Percentiles rank a stretch among this genome's conserved stretches.
These are phyloP conservation scores for Scytalidium sp. DNA, from an alignment of 2,329 filamentous ascomycete species.

Conservation along the genomic window DNA sequence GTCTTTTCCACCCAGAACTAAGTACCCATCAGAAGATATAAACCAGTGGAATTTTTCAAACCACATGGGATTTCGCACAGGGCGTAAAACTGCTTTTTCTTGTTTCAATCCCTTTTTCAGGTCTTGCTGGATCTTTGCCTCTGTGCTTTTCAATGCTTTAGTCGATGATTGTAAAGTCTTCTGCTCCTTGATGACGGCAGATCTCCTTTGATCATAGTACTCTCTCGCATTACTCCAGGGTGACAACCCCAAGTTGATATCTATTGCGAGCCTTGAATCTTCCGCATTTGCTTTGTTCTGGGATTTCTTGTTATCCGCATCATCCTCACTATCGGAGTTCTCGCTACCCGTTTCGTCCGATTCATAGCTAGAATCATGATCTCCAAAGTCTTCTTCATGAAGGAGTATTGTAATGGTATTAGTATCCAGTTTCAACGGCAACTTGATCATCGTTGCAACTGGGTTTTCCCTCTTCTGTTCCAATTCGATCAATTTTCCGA, in stretches of 20 bases:
- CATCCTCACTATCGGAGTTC: constrained; percentile 58
- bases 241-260: constrained; percentile 78
- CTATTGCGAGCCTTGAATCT: constrained; percentile 64
- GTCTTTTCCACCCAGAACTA: constrained; percentile 87
- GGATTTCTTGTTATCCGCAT: constrained; percentile 29
- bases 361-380: constrained; percentile 49
- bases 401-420: constrained; percentile 82
- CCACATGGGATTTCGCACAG: constrained; percentile 82
- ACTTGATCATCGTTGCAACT: constrained; percentile 80
- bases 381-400: constrained; percentile 58
- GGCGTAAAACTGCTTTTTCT: constrained; percentile 83
- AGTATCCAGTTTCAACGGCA: constrained; percentile 86
- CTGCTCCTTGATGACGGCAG: constrained; percentile 80
- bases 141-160: constrained; percentile 82
- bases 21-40: constrained; percentile 90
- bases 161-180: constrained; percentile 80
- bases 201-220: constrained; percentile 88
- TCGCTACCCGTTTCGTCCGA: constrained; percentile 71
- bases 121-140: constrained; percentile 82
- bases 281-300: constrained; percentile 36
- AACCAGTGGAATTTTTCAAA: constrained; percentile 98
- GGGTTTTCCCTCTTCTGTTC: constrained; percentile 80
- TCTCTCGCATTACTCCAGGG: constrained; percentile 88
- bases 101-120: constrained; percentile 86
- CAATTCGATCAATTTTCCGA: constrained; percentile 81